Evolutionary conservation across 1,284 basidiomycete species (phyloP), one percentile per base, ranked within the genome.

Genomic region (Rhodotorula mucilaginosa): DNA sequence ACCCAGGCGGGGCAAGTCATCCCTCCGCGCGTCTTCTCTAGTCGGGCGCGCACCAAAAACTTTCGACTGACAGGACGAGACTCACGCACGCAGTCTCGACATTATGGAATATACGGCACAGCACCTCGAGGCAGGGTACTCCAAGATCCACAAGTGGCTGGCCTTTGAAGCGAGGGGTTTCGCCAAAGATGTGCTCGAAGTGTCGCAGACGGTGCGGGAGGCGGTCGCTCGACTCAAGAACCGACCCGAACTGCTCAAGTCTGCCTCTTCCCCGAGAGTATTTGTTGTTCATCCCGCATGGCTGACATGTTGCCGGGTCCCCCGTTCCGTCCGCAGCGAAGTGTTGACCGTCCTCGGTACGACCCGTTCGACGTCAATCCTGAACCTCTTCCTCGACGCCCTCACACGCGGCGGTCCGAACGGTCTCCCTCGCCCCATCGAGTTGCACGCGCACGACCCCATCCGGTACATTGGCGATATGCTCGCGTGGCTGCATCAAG

Each of bases 401-500:
- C 85, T 98, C 23, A 97, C 93, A 0, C 87, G 91, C 16, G 95
- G 96, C 19, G 92, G 92, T 0, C 92, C 92, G 0, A 89, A 89
- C 49, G 92, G 92, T 39, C 84, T 93, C 2, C 92, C 94, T 0
- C 87, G 94, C 4, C 95, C 96, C 0, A 98, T 99, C 74, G 96
- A 99, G 81, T 85, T 98, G 5, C 94, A 98, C 79, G 96, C 96
- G 0, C 96, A 99, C 79, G 96, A 99, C 80, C 94, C 96, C 0
- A 86, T 93, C 73, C 88, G 96, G 39, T 99, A 99, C 80, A 89
- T 97, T 21, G 95, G 96, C 26, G 96, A 98, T 81, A 98, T 99
- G 92, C 87, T 99, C 6, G 96, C 95, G 0, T 99, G 96, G 97
- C 89, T 98, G 2, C 96, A 99, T 82, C 97, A 99, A 76, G 87